Conservation (phyloP, 2,329 filamentous ascomycete species). For the Metarhizium robertsii region DNA sequence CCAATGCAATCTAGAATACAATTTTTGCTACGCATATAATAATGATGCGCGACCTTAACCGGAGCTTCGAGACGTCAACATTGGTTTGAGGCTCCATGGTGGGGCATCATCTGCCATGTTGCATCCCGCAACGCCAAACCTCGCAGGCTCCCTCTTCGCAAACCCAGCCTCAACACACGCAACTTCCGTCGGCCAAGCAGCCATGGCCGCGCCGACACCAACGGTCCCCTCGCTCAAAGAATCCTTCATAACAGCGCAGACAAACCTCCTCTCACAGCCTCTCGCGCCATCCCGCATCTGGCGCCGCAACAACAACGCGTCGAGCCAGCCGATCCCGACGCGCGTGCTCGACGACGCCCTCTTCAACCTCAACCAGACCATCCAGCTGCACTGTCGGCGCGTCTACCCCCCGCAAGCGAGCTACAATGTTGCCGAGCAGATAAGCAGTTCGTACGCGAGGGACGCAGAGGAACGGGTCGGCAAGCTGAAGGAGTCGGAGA, state of each 20-base stretch:
- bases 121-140: too few relatives aligned
- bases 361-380: conserved; percentile 47
- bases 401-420: conserved; percentile 61
- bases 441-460: conserved; percentile 54
- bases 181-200: neutral
- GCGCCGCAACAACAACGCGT: conserved; percentile 35
- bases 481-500: conserved; percentile 25
- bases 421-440: conserved; percentile 63
- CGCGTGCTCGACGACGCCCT: conserved; percentile 48
- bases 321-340: conserved; percentile 31
- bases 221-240: conserved; percentile 56
- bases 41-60: too few relatives aligned
- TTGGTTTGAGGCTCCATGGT: too few relatives aligned
- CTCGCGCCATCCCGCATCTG: conserved; percentile 46
- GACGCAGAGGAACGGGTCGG: conserved; percentile 30
- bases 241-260: conserved; percentile 53
- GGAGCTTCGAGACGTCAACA: too few relatives aligned
- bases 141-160: too few relatives aligned
- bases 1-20: too few relatives aligned
- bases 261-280: conserved; percentile 51
- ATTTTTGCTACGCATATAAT: too few relatives aligned
- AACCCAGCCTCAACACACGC: too few relatives aligned
- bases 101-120: too few relatives aligned
- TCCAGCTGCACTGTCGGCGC: conserved; percentile 56
- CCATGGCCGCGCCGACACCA: conserved; percentile 23